Base-by-base conservation (phyloP, 441 rosid genomes). In the Populus tomentosa region DNA sequence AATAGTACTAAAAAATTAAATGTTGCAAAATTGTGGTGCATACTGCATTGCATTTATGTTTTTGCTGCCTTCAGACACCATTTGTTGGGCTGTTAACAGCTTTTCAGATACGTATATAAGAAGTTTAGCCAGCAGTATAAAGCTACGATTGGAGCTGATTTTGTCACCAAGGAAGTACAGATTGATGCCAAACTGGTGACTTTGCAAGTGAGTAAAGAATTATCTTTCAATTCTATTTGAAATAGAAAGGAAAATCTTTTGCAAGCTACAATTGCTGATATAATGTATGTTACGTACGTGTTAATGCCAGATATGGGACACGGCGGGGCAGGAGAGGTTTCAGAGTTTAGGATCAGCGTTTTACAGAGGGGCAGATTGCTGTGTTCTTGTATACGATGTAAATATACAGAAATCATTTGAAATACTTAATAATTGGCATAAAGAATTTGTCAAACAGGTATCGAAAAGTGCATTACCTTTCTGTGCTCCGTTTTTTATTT, bases 341-440 rank as follows among this genome's bases (percentile, higher is more conserved):
- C 97, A 92, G 86, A 92, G 97, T 83, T 95, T 92, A 38, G 98
- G 97, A 7, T 89, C 87, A 46, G 97, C 97, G 2, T 94, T 94
- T 83, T 94, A 91, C 77, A 89, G 97, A 85, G 98, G 98, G 56
- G 98, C 98, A 40, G 98, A 94, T 86, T 92, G 97, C 72, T 92
- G 98, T 82, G 98, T 91, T 67, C 91, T 94, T 59, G 98, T 91
- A 11, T 92, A 91, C 75, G 98, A 94, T 86, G 97, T 94, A 7
- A 94, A 94, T 80, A 79, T 86, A 71, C 78, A 80, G 69, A 94
- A 85, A 73, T 89, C 98, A 1, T 94, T 91, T 81, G 97, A 94
- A 81, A 85, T 89, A 70, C 97, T 91, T 53, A 89, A 88, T 71
- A 92, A 85, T 79, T 94, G 98, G 97, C 95, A 88, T 73, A 84